A percentile compares a stretch with the other conserved stretches of the same genome.
These are phyloP conservation scores for Colletotrichum sp. DNA, from an alignment of 2,329 filamentous ascomycete species.

Conservation along the genomic window DNA sequence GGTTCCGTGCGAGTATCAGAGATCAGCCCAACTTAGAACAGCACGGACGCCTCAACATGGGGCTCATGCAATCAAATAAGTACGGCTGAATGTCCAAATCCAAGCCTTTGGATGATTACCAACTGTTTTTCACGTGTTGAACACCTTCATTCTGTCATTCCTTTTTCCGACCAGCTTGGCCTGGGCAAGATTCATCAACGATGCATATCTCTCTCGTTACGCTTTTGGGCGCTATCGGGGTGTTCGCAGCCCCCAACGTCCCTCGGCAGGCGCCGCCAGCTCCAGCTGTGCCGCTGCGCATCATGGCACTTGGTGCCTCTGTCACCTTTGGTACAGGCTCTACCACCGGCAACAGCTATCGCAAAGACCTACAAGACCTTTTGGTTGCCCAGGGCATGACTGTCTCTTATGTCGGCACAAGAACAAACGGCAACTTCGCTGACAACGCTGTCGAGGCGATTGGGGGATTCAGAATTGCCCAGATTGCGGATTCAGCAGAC, in stretches of 20 bases:
- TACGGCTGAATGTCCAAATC: not conserved
- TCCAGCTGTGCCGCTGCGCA: not conserved
- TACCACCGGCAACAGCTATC: constrained; percentile 40
- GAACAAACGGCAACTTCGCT: constrained; percentile 2
- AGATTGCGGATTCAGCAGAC: constrained; percentile 7
- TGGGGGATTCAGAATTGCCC: constrained; percentile 3
- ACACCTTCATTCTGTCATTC: not conserved
- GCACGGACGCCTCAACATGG: not conserved
- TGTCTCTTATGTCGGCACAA: constrained; percentile 2
- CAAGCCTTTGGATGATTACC: not conserved
- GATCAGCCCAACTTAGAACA: not conserved
- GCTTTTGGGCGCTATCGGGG: not conserved
- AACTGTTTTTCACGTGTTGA: not conserved
- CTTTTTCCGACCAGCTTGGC: not conserved
- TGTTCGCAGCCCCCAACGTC: not conserved
- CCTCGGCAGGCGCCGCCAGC: constrained; percentile 1
- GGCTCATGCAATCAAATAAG: not conserved
- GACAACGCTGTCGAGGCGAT: constrained; percentile 15
- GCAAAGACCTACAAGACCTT: constrained; percentile 30
- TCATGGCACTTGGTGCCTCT: constrained; percentile 15
- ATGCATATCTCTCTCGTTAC: not conserved
- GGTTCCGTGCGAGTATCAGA: constrained; percentile 17
- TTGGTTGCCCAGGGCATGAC: constrained; percentile 2
- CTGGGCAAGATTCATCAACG: not conserved
- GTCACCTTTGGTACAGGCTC: constrained; percentile 25